Evolutionary conservation across 2,329 filamentous ascomycete genomes (phyloP).

Genomic region (Fusarium chuoi): DNA sequence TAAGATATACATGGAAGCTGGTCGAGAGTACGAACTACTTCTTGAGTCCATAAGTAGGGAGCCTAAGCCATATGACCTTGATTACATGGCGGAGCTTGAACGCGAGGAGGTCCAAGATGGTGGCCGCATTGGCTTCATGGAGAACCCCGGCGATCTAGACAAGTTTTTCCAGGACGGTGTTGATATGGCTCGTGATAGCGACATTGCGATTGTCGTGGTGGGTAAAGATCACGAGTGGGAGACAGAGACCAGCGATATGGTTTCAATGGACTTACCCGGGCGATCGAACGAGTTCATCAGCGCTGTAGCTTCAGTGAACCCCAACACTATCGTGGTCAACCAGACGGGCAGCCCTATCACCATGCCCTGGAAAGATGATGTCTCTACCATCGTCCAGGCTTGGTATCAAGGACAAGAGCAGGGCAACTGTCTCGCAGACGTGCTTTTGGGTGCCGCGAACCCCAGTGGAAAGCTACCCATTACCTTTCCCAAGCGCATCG

Average conservation of each 20-base stretch:
- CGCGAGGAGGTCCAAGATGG: constrained; percentile 30
- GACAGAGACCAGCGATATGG: background rate
- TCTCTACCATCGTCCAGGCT: background rate
- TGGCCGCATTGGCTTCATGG: constrained; percentile 25
- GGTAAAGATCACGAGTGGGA: background rate
- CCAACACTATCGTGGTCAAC: background rate
- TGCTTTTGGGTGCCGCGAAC: background rate
- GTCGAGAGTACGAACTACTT: constrained; percentile 8
- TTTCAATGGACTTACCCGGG: background rate
- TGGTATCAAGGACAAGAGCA: background rate
- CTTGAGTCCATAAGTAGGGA: constrained; percentile 24
- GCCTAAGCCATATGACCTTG: constrained; percentile 23
- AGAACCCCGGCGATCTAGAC: constrained; percentile 21
- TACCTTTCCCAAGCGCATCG: constrained; percentile 45
- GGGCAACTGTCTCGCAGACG: background rate
- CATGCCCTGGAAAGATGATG: background rate
- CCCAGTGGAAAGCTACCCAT: background rate
- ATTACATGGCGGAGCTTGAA: constrained; percentile 21
- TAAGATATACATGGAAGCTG: constrained; percentile 23
- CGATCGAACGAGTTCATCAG: background rate
- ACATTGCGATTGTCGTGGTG: background rate
- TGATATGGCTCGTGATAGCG: background rate
- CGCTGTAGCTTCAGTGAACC: background rate
- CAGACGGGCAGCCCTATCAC: background rate
- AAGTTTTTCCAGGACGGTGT: constrained; percentile 8